These are phyloP conservation scores for Peniophora sp. DNA, from an alignment of 1,284 basidiomycete genomes.

Conservation along the genomic window DNA sequence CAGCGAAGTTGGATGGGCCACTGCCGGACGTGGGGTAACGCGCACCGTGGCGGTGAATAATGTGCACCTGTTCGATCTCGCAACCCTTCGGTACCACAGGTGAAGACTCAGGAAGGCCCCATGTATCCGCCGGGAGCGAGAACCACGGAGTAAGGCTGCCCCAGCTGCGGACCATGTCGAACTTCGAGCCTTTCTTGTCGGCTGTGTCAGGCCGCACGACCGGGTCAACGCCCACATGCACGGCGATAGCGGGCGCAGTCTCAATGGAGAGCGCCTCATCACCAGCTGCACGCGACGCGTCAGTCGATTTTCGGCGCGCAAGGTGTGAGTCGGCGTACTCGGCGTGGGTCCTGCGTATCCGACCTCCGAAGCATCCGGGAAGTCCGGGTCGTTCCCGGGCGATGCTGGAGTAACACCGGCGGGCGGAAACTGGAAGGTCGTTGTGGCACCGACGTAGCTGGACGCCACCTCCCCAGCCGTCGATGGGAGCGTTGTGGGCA, in stretches of 20 bases:
- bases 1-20: conserved; percentile 31
- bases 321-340: conserved; percentile 11
- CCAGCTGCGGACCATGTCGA: conserved; percentile 28
- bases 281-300: conserved; percentile 8
- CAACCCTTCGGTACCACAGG: conserved; percentile 43
- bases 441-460: conserved; percentile 18
- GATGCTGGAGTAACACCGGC: conserved; percentile 15
- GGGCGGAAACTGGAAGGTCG: conserved; percentile 20
- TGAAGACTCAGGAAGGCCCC: conserved; percentile 44
- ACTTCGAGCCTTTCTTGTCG: conserved; percentile 9
- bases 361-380: conserved; percentile 19
- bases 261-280: conserved; percentile 20
- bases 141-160: conserved; percentile 55
- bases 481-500: conserved; percentile 1
- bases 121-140: conserved; percentile 38
- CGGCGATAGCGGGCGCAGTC: conserved; percentile 17
- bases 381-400: conserved; percentile 15
- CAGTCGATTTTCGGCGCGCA: neutral
- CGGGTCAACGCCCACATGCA: conserved; percentile 16
- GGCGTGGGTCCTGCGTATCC: conserved; percentile 23
- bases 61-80: conserved; percentile 40
- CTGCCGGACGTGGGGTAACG: conserved; percentile 38
- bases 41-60: conserved; percentile 50
- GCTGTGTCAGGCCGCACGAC: conserved; percentile 14
- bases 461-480: conserved; percentile 9